A percentile compares a stretch with the other conserved stretches of the same genome.
Evolutionary conservation across 768 basidiomycete species (phyloP).

Genomic region (Lactarius hatsudake): DNA sequence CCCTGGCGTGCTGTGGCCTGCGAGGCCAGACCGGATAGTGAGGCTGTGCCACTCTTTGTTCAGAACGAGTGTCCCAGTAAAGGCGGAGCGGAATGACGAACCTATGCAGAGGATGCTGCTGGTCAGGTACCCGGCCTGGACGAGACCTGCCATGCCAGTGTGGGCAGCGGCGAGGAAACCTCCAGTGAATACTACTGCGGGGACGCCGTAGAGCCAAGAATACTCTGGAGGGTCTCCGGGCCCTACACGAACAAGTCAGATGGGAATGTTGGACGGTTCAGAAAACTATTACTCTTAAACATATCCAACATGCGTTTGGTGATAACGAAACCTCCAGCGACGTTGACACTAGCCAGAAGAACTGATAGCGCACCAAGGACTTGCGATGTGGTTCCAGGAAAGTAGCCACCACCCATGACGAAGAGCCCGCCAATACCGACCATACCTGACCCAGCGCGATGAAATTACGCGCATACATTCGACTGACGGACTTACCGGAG

Average conservation of each 20-base stretch:
- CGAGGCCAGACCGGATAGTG: constrained; percentile 74
- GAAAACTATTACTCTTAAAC: constrained; percentile 66
- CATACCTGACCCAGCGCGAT: constrained; percentile 44
- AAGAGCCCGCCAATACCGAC: constrained; percentile 85
- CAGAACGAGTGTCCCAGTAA: neutral
- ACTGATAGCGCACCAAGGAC: constrained; percentile 77
- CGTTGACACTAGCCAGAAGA: constrained; percentile 84
- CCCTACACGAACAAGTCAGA: constrained; percentile 40
- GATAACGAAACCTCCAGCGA: constrained; percentile 84
- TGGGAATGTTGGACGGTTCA: neutral
- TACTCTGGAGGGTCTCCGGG: constrained; percentile 87
- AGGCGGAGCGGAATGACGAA: constrained; percentile 30
- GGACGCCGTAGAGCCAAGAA: constrained; percentile 76
- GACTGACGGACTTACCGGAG: constrained; percentile 51
- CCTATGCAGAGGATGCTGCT: constrained; percentile 87
- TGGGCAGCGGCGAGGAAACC: constrained; percentile 80
- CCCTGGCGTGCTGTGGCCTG: constrained; percentile 83
- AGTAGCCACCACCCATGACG: constrained; percentile 85
- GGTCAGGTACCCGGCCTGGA: constrained; percentile 84
- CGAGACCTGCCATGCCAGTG: constrained; percentile 81
- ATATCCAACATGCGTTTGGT: constrained; percentile 92
- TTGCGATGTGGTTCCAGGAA: constrained; percentile 81
- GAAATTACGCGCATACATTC: neutral
- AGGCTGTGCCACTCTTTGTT: constrained; percentile 43
- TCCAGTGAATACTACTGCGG: constrained; percentile 78